Percentiles rank a stretch among this genome's conserved stretches.
Evolutionary conservation across 2,329 filamentous ascomycete genomes (phyloP).

Genomic region (Colletotrichum tanaceti): DNA sequence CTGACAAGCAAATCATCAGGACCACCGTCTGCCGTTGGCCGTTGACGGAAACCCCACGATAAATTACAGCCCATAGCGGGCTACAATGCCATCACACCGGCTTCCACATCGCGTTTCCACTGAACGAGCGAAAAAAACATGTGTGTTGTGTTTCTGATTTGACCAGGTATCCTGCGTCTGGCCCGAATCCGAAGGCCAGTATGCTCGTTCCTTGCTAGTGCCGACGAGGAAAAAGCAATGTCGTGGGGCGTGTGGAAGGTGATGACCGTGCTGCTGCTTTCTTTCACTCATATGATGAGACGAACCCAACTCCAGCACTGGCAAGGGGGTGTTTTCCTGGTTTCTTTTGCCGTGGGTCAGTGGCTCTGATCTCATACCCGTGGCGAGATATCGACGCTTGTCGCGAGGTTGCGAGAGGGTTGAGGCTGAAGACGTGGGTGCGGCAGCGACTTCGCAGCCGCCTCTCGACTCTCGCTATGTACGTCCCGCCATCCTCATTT

Average conservation of each 20-base stretch:
- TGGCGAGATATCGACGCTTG: conserved; percentile 1
- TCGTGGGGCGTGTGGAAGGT: conserved; percentile 22
- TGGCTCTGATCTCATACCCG: background rate
- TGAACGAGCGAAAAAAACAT: background rate
- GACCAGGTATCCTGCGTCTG: conserved; percentile 19
- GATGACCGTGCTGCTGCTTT: conserved; percentile 26
- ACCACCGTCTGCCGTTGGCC: background rate
- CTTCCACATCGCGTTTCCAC: background rate
- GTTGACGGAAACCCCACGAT: background rate
- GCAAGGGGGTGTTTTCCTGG: background rate
- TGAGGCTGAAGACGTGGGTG: conserved; percentile 31
- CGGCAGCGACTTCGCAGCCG: conserved; percentile 12
- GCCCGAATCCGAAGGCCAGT: conserved; percentile 28
- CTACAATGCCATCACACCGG: background rate
- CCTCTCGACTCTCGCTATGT: conserved; percentile 7
- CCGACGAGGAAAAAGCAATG: conserved; percentile 35
- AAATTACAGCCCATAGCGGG: conserved; percentile 3
- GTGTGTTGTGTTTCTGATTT: conserved; percentile 4
- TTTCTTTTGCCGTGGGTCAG: conserved; percentile 21
- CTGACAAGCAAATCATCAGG: background rate
- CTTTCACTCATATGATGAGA: conserved; percentile 24
- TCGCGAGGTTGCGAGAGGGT: conserved; percentile 32
- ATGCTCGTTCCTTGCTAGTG: conserved; percentile 34
- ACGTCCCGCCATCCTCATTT: background rate
- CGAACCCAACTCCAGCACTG: conserved; percentile 15